A percentile compares a stretch with the other conserved stretches of the same genome.
phyloP scores from a whole-genome alignment of 495 filamentous ascomycete species.

The Parathielavia hyrcaniae region DNA sequence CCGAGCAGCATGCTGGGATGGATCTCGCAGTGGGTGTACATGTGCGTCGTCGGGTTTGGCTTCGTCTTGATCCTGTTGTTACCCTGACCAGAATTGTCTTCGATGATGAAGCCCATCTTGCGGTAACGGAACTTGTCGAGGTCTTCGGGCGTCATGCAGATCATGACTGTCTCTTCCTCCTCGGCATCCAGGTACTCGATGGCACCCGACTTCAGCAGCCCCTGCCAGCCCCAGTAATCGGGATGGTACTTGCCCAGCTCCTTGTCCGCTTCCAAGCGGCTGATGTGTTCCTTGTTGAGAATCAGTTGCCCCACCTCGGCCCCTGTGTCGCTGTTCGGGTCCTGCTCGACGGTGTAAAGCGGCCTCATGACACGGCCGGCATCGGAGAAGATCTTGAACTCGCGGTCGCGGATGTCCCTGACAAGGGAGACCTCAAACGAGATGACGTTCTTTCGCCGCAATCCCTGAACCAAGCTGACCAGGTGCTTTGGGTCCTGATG shows the following conservation, averaged over 20 bases:
- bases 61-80: constrained; percentile 82
- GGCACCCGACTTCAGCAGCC: constrained; percentile 68
- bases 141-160: constrained; percentile 96
- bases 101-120: constrained; percentile 49
- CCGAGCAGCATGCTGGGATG: constrained; percentile 98
- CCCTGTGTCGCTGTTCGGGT: constrained; percentile 63
- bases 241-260: constrained; percentile 51
- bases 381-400: constrained; percentile 98
- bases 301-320: constrained; percentile 69
- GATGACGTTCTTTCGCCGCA: constrained; percentile 71
- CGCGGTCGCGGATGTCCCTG: constrained; percentile 88
- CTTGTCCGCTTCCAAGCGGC: constrained; percentile 54
- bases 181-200: constrained; percentile 97
- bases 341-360: constrained; percentile 68
- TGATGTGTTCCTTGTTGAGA: constrained; percentile 74
- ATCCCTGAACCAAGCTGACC: constrained; percentile 65
- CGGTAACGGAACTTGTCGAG: constrained; percentile 58
- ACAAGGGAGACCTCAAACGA: constrained; percentile 87
- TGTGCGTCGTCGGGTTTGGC: constrained; percentile 72
- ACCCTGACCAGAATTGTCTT: constrained; percentile 34
- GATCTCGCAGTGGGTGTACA: constrained; percentile 97
- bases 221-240: constrained; percentile 78
- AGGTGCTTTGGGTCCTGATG: constrained; percentile 78
- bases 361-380: constrained; percentile 90
- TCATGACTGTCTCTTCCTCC: constrained; percentile 98